Evolutionary conservation across 768 basidiomycete species (phyloP).

Genomic region (Pleurotus cornucopiae): DNA sequence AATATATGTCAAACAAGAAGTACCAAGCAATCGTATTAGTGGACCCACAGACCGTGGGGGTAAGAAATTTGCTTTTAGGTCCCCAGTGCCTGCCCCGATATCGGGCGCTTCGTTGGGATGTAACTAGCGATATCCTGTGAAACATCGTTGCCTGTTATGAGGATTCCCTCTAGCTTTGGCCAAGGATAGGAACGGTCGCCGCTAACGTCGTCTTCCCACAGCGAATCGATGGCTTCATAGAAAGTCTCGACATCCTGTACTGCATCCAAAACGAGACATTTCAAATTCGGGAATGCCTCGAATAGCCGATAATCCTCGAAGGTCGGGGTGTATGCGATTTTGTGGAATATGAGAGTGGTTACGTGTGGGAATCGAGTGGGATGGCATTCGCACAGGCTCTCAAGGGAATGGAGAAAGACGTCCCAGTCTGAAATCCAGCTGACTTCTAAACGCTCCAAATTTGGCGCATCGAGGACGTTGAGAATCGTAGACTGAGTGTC

Average conservation of each 20-base stretch:
- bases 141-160: not conserved
- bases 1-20: too few relatives aligned
- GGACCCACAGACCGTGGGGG: too few relatives aligned
- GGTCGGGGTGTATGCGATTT: not conserved
- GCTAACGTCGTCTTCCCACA: not conserved
- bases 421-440: slow-evolving; percentile 8
- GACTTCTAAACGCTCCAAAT: not conserved
- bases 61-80: not conserved
- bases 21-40: too few relatives aligned
- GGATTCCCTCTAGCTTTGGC: not conserved
- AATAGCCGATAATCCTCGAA: slow-evolving; percentile 6
- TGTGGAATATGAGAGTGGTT: not conserved
- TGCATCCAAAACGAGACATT: not conserved
- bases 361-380: not conserved
- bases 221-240: not conserved
- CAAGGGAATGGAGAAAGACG: not conserved
- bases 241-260: not conserved
- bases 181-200: not conserved
- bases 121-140: not conserved
- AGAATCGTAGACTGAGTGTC: not conserved
- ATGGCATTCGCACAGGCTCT: not conserved
- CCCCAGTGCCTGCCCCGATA: not conserved
- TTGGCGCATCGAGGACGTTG: slow-evolving; percentile 2
- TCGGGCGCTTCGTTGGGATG: not conserved
- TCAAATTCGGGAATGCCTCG: slow-evolving; percentile 2